phyloP scores from a whole-genome alignment of 2,329 filamentous ascomycete species.

The Leptographium flavum region DNA sequence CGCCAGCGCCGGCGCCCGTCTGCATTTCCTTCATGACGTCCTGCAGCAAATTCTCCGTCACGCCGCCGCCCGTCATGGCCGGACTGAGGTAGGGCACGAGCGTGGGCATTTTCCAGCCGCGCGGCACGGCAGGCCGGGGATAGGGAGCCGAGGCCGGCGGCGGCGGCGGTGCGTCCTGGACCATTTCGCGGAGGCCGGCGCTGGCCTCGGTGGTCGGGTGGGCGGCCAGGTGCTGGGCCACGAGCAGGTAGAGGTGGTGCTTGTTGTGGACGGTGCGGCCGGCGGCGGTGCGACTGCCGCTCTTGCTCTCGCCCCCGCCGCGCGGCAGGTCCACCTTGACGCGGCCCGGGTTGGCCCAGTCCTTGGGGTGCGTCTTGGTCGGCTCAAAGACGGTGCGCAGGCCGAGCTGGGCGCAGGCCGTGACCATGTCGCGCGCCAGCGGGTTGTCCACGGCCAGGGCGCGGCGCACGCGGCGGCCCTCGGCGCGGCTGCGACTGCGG shows the following conservation, averaged over 20 bases:
- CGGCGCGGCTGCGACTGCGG: slow-evolving; percentile 52
- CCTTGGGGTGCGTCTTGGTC: slow-evolving; percentile 83
- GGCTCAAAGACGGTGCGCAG: slow-evolving; percentile 73
- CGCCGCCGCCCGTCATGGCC: slow-evolving; percentile 81
- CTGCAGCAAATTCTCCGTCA: slow-evolving; percentile 87
- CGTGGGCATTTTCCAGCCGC: slow-evolving; percentile 80
- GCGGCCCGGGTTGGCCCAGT: slow-evolving; percentile 93
- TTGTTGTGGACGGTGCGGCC: slow-evolving; percentile 53
- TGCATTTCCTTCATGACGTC: slow-evolving; percentile 95
- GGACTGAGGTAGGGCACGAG: slow-evolving; percentile 79
- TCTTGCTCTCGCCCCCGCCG: slow-evolving; percentile 6
- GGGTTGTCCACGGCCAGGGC: slow-evolving; percentile 69
- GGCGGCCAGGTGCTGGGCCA: slow-evolving; percentile 59
- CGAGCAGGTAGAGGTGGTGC: slow-evolving; percentile 73
- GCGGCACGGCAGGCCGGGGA: slow-evolving; percentile 59
- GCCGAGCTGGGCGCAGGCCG: slow-evolving; percentile 62
- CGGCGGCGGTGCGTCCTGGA: slow-evolving; percentile 57
- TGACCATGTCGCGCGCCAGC: slow-evolving; percentile 75
- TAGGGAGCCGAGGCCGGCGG: slow-evolving; percentile 51
- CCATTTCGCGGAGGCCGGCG: slow-evolving; percentile 54
- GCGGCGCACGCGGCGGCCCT: slow-evolving; percentile 66
- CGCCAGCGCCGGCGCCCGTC: slow-evolving; percentile 25
- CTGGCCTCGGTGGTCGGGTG: slow-evolving; percentile 63
- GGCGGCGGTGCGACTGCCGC: slow-evolving; percentile 18
- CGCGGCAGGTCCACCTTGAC: slow-evolving; percentile 55